Evolutionary conservation across 257 asterid genomes (phyloP), one percentile per base, ranked within the genome.

Genomic region (Solanum dulcamara): DNA sequence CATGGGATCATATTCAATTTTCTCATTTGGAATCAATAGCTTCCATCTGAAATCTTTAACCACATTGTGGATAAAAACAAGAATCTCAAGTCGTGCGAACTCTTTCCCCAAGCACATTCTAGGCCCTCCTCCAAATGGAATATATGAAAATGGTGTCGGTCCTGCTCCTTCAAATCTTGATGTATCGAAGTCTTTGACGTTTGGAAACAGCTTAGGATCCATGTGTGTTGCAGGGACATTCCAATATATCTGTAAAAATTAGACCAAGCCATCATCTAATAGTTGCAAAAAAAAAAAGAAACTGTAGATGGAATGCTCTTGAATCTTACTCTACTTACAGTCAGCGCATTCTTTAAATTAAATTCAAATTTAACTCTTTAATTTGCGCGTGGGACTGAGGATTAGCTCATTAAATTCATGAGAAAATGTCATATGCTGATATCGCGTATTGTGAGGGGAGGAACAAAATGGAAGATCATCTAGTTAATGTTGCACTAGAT

Each of bases 71-170:
- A 93, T 88, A 85, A 91, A 91, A 70, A 90, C 86, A 3, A 93
- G 93, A 84, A 91, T 90, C 88, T 93, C 93, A 22, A 93, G 88
- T 18, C 94, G 89, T 22, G 96, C 93, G 81, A 90, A 93, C 90
- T 93, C 96, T 86, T 93, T 91, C 26, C 94, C 94, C 88, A 93
- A 50, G 88, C 96, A 93, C 94, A 86, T 86, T 59, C 88, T 33
- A 40, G 88, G 83, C 30, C 88, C 88, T 74, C 88, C 88, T 30
- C 88, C 88, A 3, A 86, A 86, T 26, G 86, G 83, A 18, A 81
- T 82, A 51, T 81, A 86, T 26, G 88, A 53, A 48, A 81, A 86
- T 68, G 88, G 88, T 22, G 74, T 33, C 3, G 86, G 80, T 18
- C 85, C 86, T 1, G 44, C 55, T 33, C 83, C 85, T 86, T 81